A percentile compares a stretch with the other conserved stretches of the same genome.
phyloP scores from a whole-genome alignment of 192 early-diverging fungal species.

The Pilobolus umbonatus region DNA sequence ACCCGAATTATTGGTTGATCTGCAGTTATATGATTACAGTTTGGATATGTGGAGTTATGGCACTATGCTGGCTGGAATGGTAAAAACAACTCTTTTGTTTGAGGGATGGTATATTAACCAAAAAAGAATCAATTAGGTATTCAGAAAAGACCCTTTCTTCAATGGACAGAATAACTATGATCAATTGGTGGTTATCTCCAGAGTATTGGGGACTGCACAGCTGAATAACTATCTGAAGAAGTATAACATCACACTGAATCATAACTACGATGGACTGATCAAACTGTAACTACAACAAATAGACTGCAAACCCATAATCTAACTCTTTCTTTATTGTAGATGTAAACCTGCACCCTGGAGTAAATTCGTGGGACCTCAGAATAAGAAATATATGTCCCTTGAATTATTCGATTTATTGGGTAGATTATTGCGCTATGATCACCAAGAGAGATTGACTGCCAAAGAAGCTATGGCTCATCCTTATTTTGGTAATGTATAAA shows the following conservation, averaged over 20 bases:
- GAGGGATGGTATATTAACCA: background rate
- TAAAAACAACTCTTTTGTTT: conserved; percentile 23
- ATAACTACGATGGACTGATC: conserved; percentile 78
- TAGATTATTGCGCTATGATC: conserved; percentile 86
- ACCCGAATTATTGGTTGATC: conserved; percentile 96
- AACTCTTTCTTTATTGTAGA: background rate
- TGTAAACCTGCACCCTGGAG: conserved; percentile 79
- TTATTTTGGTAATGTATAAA: conserved; percentile 69
- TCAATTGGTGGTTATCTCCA: conserved; percentile 97
- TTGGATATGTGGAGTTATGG: conserved; percentile 99
- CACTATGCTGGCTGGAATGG: conserved; percentile 99
- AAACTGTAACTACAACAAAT: background rate
- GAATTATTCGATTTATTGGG: conserved; percentile 90
- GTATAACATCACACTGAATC: conserved; percentile 88
- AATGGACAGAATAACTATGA: conserved; percentile 98
- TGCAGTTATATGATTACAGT: conserved; percentile 97
- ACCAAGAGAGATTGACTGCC: conserved; percentile 82
- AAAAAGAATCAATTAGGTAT: conserved; percentile 59
- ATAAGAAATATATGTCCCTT: conserved; percentile 74
- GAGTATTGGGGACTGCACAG: conserved; percentile 93
- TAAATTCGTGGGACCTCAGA: conserved; percentile 77
- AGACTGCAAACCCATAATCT: background rate
- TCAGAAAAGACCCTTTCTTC: conserved; percentile 99
- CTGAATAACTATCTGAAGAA: conserved; percentile 89
- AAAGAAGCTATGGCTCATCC: conserved; percentile 84